Percentiles rank a stretch among this genome's conserved stretches.
Evolutionary conservation across 176 grass and related monocot species (phyloP).

Genomic region (Triticum urartu): DNA sequence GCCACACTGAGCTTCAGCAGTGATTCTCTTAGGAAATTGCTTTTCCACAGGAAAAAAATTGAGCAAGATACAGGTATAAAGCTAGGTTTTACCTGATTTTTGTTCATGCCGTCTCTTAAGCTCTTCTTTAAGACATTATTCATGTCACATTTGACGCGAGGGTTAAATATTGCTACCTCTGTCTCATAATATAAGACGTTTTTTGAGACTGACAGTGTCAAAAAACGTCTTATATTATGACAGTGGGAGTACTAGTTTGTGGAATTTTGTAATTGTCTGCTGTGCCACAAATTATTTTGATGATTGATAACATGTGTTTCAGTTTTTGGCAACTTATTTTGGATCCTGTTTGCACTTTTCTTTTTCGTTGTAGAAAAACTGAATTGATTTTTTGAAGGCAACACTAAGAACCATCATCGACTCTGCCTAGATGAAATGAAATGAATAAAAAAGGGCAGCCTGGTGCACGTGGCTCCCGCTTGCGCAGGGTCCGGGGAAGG

Average conservation of each 20-base stretch:
- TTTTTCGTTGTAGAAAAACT: not conserved
- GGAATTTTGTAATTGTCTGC: not conserved
- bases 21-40: slow-evolving; percentile 72
- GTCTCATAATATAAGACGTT: no score
- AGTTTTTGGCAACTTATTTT: slow-evolving; percentile 2
- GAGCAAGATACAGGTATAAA: slow-evolving; percentile 88
- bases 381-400: not conserved
- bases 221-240: no score
- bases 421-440: slow-evolving; percentile 8
- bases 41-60: slow-evolving; percentile 79
- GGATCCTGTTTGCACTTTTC: not conserved
- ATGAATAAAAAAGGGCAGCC: not conserved
- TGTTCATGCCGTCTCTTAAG: slow-evolving; percentile 19
- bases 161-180: not conserved
- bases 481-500: no score
- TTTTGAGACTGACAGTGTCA: no score
- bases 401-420: not conserved
- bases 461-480: no score
- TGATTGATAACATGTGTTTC: slow-evolving; percentile 10
- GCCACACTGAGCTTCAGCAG: slow-evolving; percentile 72
- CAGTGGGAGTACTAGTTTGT: not conserved
- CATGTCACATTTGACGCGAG: not conserved
- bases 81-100: not conserved
- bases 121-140: slow-evolving; percentile 3
- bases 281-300: slow-evolving; percentile 19